Conservation (phyloP, 169 alveolate species). For the Plasmodium relictum region DNA sequence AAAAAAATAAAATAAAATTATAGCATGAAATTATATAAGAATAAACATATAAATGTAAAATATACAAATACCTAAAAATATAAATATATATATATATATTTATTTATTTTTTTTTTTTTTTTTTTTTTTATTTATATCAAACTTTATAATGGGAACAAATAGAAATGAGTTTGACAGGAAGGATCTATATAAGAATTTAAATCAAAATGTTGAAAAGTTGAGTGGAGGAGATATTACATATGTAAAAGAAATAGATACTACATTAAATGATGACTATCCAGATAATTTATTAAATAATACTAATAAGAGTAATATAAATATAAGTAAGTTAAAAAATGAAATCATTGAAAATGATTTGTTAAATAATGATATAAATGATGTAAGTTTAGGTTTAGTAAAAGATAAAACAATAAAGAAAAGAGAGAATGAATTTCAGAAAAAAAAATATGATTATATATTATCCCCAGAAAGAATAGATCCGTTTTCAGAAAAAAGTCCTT, state of each 20-base stretch:
- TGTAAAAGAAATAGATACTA: slow-evolving; percentile 51
- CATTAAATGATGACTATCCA: slow-evolving; percentile 8
- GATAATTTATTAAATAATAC: background rate
- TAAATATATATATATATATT: background rate
- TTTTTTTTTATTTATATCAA: background rate
- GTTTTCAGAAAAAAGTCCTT: slow-evolving; percentile 82
- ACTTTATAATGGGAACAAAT: slow-evolving; percentile 13
- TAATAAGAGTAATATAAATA: slow-evolving; percentile 4
- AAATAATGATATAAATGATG: slow-evolving; percentile 25
- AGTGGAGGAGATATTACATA: slow-evolving; percentile 1
- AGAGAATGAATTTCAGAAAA: slow-evolving; percentile 81
- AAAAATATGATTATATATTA: slow-evolving; percentile 79
- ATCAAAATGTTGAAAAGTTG: background rate
- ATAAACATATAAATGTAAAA: too few species aligned
- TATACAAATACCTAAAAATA: background rate
- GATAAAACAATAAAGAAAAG: slow-evolving; percentile 79
- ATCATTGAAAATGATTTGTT: slow-evolving; percentile 22
- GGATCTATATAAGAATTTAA: slow-evolving; percentile 4
- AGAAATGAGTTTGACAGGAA: background rate
- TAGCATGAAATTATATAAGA: too few species aligned
- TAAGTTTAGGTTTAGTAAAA: slow-evolving; percentile 52
- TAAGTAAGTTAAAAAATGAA: slow-evolving; percentile 20
- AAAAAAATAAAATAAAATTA: too few species aligned
- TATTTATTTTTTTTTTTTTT: slow-evolving; percentile 6
- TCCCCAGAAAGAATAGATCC: slow-evolving; percentile 92